phyloP scores from a whole-genome alignment of 352 stramenopile species.

The Phytophthora capsici region DNA sequence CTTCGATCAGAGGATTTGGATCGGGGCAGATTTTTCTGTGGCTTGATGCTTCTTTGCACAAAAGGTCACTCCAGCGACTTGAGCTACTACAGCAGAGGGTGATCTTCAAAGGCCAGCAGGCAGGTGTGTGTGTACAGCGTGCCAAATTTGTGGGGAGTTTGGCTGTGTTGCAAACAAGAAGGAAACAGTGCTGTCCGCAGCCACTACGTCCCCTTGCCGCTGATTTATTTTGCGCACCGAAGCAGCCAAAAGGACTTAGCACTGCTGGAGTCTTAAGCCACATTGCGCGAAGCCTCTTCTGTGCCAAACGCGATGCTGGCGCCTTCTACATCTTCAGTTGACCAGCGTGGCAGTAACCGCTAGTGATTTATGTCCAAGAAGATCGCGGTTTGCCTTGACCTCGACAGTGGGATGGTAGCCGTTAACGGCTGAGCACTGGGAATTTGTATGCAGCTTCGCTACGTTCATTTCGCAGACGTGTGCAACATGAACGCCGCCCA shows the following conservation, averaged over 20 bases:
- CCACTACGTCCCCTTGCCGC: not conserved
- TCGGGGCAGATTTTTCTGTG: constrained; percentile 33
- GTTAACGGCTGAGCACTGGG: constrained; percentile 3
- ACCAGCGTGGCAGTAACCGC: constrained; percentile 17
- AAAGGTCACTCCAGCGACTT: constrained; percentile 19
- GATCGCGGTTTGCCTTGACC: constrained; percentile 2
- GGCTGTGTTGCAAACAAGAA: constrained; percentile 21
- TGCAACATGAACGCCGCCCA: constrained; percentile 14
- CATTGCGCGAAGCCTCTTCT: constrained; percentile 18
- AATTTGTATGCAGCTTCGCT: constrained; percentile 8
- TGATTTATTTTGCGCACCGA: constrained; percentile 28
- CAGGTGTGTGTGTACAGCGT: constrained; percentile 28
- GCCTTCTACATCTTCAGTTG: constrained; percentile 32
- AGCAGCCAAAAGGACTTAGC: not conserved
- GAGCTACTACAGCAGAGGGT: constrained; percentile 7
- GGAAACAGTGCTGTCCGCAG: constrained; percentile 15
- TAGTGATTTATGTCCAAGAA: constrained; percentile 21
- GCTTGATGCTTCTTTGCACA: not conserved
- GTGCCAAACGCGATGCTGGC: constrained; percentile 7
- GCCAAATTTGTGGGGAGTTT: constrained; percentile 29
- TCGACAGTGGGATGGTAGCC: constrained; percentile 23
- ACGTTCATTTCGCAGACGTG: constrained; percentile 33
- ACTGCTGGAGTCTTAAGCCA: not conserved
- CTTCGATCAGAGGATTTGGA: constrained; percentile 43
- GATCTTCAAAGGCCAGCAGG: constrained; percentile 23